Evolutionary conservation across 2,329 filamentous ascomycete species (phyloP), one percentile per base, ranked within the genome.

Genomic region (Colletotrichum brevisporum): DNA sequence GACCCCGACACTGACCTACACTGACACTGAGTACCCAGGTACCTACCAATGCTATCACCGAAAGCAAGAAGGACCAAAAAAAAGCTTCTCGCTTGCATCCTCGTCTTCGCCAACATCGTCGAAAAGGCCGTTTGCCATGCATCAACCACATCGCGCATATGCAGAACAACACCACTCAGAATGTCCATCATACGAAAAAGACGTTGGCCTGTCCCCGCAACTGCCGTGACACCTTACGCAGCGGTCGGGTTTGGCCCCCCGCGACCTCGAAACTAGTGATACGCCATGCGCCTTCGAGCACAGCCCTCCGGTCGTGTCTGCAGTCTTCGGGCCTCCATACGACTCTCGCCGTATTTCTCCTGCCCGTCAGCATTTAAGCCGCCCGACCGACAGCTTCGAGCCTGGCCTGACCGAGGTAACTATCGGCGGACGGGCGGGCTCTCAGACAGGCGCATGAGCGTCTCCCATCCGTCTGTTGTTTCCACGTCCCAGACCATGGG

Each of bases 361-460:
- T 55, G 54, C 54, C 54, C 61, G 53, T 51, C 61, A 54, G 48
- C 50, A 53, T 39, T 31, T 16, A 55, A 65, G 50, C 66, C 66
- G 54, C 63, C 53, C 53, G 54, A 48, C 60, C 65, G 53, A 41
- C 52, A 47, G 47, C 58, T 53, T 21, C 48, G 21, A 61, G 21
- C 21, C 61, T 54, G 59, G 57, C 64, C 54, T 54, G 59, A 67
- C 61, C 48, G 59, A 67, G 58, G 48, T 54, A 52, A 57, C 64
- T 36, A 51, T 53, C 47, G 47, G 55, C 21, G 48, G 47, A 50
- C 27, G 48, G 62, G 15, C 36, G 24, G 50, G 50, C 52, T 69
- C 62, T 69, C 66, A 60, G 62, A 69, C 51, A 60, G 45, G 51
- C 39, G 66, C 55, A 66, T 66, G 66, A 69, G 62, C 66, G n/a